Evolutionary conservation across 306 rosid species (phyloP), one percentile per base, ranked within the genome.

Genomic region (Quercus dentata): DNA sequence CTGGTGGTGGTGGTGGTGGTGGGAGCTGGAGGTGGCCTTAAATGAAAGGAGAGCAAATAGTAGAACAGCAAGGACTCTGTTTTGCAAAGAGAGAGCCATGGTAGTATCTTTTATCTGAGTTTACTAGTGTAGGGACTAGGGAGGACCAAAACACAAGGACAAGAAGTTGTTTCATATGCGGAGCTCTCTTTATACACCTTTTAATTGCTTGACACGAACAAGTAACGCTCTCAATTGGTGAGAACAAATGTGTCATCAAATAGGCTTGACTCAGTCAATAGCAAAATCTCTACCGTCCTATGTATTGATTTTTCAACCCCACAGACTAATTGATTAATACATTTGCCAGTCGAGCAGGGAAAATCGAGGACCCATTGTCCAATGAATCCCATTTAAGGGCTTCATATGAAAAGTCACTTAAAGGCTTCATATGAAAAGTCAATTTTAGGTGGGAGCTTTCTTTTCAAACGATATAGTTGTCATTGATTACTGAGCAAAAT

Each of bases 41-140:
- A 5, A 51, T 20, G 75, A 14, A 74, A 84, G 46, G 68, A 84
- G 8, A 38, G 78, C 56, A 20, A 69, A 64, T 6, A 87, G 38
- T 4, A 82, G 70, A 49, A 41, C 10, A 67, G 17, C 30, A 69
- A 84, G 64, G 49, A 21, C 57, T 23, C 28, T n/a, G 41, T 14
- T 41, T 9, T 19, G 69, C 23, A 75, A 67, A 74, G 73, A 44
- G 56, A 46, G 28, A 70, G 81, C 81, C 85, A 85, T 81, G 72
- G 72, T 1, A 33, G 17, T 31, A 3, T 33, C 33, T 19, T 41
- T 41, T 41, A 41, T 15, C 3, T n/a, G 64, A 10, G 30, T 58
- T 58, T 58, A 13, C 11, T 23, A 20, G n/a, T 7, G 28, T 4
- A 58, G 11, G 23, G 28, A 23, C 5, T 41, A 21, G 13, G 27